Percentiles rank a stretch among this genome's conserved stretches.
These are phyloP conservation scores for Cytospora leucostoma DNA, from an alignment of 2,329 filamentous ascomycete genomes.

Conservation along the genomic window DNA sequence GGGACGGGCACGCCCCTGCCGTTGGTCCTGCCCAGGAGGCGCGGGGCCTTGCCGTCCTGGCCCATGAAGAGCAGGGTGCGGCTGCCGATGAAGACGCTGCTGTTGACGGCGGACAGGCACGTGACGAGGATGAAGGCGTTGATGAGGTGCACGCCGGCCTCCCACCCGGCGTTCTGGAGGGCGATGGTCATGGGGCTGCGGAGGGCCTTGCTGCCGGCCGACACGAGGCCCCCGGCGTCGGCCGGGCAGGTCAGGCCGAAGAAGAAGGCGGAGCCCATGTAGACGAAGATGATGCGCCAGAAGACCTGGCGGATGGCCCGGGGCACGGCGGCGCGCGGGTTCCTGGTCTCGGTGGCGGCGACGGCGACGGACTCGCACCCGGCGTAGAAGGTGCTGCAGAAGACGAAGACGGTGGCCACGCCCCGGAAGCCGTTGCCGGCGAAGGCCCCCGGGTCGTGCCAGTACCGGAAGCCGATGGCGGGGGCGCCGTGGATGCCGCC, in stretches of 20 bases:
- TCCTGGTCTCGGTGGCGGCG: slow-evolving; percentile 62
- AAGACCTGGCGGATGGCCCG: slow-evolving; percentile 62
- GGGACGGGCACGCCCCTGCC: slow-evolving; percentile 61
- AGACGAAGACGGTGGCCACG: slow-evolving; percentile 67
- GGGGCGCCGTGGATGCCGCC: slow-evolving; percentile 66
- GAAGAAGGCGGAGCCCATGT: slow-evolving; percentile 72
- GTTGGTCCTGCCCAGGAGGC: slow-evolving; percentile 68
- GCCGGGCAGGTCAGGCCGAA: slow-evolving; percentile 74
- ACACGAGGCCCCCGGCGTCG: slow-evolving; percentile 64
- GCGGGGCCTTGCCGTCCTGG: slow-evolving; percentile 70
- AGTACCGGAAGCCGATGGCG: slow-evolving; percentile 69
- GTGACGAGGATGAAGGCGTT: slow-evolving; percentile 77
- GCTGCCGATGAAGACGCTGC: slow-evolving; percentile 75
- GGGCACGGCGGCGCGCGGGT: slow-evolving; percentile 57
- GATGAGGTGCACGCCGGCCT: slow-evolving; percentile 73
- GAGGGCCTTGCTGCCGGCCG: slow-evolving; percentile 62
- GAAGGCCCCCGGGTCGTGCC: slow-evolving; percentile 71
- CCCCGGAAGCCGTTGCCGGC: slow-evolving; percentile 64
- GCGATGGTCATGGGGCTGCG: slow-evolving; percentile 75
- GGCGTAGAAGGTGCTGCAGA: slow-evolving; percentile 70
- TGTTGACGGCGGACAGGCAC: slow-evolving; percentile 71
- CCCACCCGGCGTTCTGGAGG: slow-evolving; percentile 72
- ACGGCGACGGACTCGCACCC: slow-evolving; percentile 67
- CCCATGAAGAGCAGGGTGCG: slow-evolving; percentile 77
- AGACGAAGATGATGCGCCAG: slow-evolving; percentile 62